phyloP scores from a whole-genome alignment of 2,329 filamentous ascomycete genomes.

The Malbranchea zuffiana region DNA sequence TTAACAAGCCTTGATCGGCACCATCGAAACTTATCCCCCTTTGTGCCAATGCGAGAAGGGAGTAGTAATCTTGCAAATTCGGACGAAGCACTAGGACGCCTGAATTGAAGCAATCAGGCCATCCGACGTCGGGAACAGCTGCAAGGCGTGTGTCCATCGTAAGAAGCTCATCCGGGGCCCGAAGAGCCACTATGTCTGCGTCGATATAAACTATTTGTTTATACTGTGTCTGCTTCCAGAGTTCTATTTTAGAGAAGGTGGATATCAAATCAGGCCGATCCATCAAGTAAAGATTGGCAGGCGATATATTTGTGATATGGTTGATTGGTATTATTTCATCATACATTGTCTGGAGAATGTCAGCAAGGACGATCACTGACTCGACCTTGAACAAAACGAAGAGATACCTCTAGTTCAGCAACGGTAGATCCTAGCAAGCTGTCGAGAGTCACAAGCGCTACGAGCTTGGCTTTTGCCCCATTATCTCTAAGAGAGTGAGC shows the following conservation, averaged over 20 bases:
- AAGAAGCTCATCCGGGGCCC: slow-evolving; percentile 89
- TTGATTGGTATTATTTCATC: slow-evolving; percentile 80
- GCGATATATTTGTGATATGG: slow-evolving; percentile 62
- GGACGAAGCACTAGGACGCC: slow-evolving; percentile 88
- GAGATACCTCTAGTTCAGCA: slow-evolving; percentile 60
- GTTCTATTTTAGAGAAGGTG: slow-evolving; percentile 89
- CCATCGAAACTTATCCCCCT: slow-evolving; percentile 90
- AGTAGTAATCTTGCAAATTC: slow-evolving; percentile 77
- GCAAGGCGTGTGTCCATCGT: slow-evolving; percentile 50
- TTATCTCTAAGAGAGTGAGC: slow-evolving; percentile 90
- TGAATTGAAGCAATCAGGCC: slow-evolving; percentile 98
- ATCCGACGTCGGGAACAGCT: slow-evolving; percentile 86
- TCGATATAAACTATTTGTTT: slow-evolving; percentile 90
- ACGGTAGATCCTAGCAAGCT: slow-evolving; percentile 65
- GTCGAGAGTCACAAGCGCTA: slow-evolving; percentile 71
- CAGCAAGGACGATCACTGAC: too few relatives aligned
- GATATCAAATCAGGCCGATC: slow-evolving; percentile 79
- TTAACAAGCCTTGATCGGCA: slow-evolving; percentile 88
- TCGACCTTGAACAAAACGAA: slow-evolving; percentile 1
- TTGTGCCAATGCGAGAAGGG: slow-evolving; percentile 71
- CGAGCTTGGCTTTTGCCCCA: slow-evolving; percentile 74
- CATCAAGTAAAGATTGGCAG: slow-evolving; percentile 83
- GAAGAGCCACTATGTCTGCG: slow-evolving; percentile 80
- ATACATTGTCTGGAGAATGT: slow-evolving; percentile 58
- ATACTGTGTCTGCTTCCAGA: slow-evolving; percentile 88